Evolutionary conservation across 768 basidiomycete genomes (phyloP).

Genomic region (Hypholoma fasciculare): DNA sequence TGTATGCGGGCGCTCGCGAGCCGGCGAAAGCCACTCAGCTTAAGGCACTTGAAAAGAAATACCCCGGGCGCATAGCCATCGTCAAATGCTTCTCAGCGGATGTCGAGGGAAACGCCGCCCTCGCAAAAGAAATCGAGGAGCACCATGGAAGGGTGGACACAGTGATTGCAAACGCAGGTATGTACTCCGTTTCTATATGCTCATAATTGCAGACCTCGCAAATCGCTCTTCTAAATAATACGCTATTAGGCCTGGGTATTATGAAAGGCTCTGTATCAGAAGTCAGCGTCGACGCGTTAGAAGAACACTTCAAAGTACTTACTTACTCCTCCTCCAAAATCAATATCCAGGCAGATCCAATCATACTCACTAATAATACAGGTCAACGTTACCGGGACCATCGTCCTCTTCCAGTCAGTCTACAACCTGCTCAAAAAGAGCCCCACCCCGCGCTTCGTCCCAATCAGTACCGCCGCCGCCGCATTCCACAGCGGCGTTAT

Average conservation of each 20-base stretch:
- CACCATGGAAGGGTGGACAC: background rate
- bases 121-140: background rate
- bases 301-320: background rate
- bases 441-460: background rate
- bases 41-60: background rate
- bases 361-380: too few species aligned
- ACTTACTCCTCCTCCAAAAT: too few species aligned
- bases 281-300: background rate
- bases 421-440: conserved; percentile 1
- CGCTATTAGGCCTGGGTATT: background rate
- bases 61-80: background rate
- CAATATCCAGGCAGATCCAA: too few species aligned
- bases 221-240: background rate
- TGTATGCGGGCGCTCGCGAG: conserved; percentile 3
- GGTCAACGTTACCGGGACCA: conserved; percentile 4
- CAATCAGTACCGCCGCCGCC: background rate
- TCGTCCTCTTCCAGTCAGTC: conserved; percentile 2
- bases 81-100: background rate
- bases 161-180: background rate
- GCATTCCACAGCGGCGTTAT: background rate
- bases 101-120: background rate
- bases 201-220: background rate
- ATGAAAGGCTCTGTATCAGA: background rate
- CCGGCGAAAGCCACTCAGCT: background rate
- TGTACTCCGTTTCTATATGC: background rate